Conservation (phyloP, 495 filamentous ascomycete species). For the Lentithecium fluviatile region DNA sequence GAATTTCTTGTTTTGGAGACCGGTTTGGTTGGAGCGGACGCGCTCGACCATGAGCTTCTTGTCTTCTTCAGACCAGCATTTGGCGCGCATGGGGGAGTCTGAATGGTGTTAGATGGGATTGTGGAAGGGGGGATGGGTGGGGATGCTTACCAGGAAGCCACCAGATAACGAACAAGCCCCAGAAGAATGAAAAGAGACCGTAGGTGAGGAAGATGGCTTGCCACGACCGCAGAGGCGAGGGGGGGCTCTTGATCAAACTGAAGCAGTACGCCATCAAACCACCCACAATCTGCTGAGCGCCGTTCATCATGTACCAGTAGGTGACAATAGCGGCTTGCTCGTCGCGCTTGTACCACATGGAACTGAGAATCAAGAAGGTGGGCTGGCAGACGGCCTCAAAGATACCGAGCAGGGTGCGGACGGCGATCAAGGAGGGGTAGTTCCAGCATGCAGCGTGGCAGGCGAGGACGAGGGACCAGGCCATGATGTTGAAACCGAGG, state of each 20-base stretch:
- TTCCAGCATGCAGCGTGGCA: conserved; percentile 54
- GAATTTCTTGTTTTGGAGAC: conserved; percentile 38
- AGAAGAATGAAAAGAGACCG: conserved; percentile 53
- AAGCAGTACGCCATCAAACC: conserved; percentile 62
- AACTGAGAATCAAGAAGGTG: conserved; percentile 41
- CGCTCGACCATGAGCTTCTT: conserved; percentile 55
- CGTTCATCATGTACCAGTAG: conserved; percentile 56
- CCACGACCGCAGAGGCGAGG: conserved; percentile 51
- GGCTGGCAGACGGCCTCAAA: conserved; percentile 55
- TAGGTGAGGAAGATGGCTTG: conserved; percentile 62
- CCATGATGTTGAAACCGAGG: conserved; percentile 58
- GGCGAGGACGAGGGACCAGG: conserved; percentile 59
- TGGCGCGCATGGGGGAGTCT: conserved; percentile 42
- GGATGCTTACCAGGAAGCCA: conserved; percentile 33
- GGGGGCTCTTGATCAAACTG: conserved; percentile 49
- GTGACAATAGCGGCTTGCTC: conserved; percentile 61
- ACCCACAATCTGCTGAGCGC: conserved; percentile 18
- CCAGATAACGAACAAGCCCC: conserved; percentile 45
- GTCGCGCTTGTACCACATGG: conserved; percentile 56
- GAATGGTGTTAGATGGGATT: background rate
- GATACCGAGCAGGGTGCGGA: conserved; percentile 57
- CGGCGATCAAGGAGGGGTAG: conserved; percentile 53
- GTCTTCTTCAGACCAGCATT: conserved; percentile 41
- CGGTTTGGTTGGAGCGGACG: conserved; percentile 36
- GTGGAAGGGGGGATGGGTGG: background rate